Conservation (phyloP, 306 rosid genomes). For the Cucumis cinereus region DNA sequence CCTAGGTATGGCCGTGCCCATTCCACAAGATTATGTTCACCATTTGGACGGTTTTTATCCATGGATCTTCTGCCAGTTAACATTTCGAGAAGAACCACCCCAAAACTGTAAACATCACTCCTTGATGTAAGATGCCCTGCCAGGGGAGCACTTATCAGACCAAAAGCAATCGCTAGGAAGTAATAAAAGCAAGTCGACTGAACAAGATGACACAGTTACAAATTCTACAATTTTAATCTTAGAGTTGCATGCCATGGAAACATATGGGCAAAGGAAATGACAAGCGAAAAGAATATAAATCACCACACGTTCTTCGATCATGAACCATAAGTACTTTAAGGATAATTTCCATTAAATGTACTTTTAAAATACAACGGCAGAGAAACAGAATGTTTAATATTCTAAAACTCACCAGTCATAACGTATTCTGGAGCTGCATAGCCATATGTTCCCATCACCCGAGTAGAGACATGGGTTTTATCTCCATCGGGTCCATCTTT, state of each 20-base stretch:
- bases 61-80: slow-evolving; percentile 87
- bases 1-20: slow-evolving; percentile 98
- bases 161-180: not conserved
- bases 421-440: slow-evolving; percentile 98
- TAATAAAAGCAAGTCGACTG: not conserved
- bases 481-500: slow-evolving; percentile 99
- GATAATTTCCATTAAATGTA: not conserved
- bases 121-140: slow-evolving; percentile 94
- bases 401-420: slow-evolving; percentile 64
- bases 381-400: not conserved
- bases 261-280: not conserved
- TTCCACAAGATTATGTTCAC: slow-evolving; percentile 92
- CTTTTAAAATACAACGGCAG: not conserved
- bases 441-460: slow-evolving; percentile 98
- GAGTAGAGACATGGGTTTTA: slow-evolving; percentile 92
- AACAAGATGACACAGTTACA: not conserved
- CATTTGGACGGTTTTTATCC: slow-evolving; percentile 92
- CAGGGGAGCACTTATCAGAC: slow-evolving; percentile 8
- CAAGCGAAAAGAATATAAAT: not conserved
- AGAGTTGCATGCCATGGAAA: not conserved
- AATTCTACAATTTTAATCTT: not conserved
- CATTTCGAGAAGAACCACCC: slow-evolving; percentile 96
- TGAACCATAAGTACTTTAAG: not conserved
- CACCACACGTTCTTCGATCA: not conserved
- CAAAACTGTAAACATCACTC: slow-evolving; percentile 94